phyloP scores from a whole-genome alignment of 495 filamentous ascomycete species.

The Viridothelium virens region DNA sequence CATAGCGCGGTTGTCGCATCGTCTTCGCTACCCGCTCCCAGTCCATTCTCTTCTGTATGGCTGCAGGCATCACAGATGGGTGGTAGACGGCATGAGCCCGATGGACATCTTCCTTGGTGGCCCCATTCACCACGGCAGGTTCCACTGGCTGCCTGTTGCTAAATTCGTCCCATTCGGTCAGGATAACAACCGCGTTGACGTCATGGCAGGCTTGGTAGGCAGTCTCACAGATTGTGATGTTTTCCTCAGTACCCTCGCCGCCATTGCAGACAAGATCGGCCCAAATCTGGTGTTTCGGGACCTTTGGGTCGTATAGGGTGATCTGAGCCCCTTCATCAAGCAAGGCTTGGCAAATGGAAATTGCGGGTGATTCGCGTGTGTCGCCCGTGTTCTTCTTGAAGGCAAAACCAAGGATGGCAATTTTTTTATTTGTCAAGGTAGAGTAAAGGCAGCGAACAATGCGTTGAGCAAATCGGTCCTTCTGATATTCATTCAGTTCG shows the following conservation, averaged over 20 bases:
- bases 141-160: slow-evolving; percentile 26
- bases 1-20: slow-evolving; percentile 60
- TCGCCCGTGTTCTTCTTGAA: slow-evolving; percentile 81
- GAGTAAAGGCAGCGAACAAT: slow-evolving; percentile 61
- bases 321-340: slow-evolving; percentile 52
- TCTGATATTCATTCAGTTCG: slow-evolving; percentile 70
- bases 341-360: slow-evolving; percentile 58
- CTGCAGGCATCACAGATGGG: too few species aligned
- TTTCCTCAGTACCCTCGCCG: slow-evolving; percentile 22
- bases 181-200: slow-evolving; percentile 50
- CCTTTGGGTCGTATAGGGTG: slow-evolving; percentile 71
- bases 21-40: slow-evolving; percentile 45
- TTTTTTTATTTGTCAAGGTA: slow-evolving; percentile 61
- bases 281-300: slow-evolving; percentile 42
- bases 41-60: slow-evolving; percentile 35
- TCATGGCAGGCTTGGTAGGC: slow-evolving; percentile 40
- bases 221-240: slow-evolving; percentile 33
- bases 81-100: too few species aligned
- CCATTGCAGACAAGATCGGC: slow-evolving; percentile 30
- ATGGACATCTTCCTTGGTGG: slow-evolving; percentile 9
- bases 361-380: slow-evolving; percentile 62
- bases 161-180: slow-evolving; percentile 63
- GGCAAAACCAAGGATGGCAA: slow-evolving; percentile 67
- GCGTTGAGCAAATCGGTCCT: slow-evolving; percentile 55
- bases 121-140: background rate